These are phyloP conservation scores for Erucastrum elatum DNA, from an alignment of 345 rosid genomes.

Conservation along the genomic window DNA sequence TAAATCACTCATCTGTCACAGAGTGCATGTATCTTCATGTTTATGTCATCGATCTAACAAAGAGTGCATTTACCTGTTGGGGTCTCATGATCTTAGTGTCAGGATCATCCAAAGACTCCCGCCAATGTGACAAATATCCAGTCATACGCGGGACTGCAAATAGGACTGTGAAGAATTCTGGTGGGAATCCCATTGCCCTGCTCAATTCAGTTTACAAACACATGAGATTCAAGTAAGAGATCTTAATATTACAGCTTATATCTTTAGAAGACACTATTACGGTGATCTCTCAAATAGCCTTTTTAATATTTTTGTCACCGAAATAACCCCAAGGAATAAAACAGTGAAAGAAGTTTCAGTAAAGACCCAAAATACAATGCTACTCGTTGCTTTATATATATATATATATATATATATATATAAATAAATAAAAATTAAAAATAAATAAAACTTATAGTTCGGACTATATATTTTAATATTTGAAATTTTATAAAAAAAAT, in stretches of 20 bases:
- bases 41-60: not conserved
- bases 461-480: too few relatives aligned
- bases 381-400: too few relatives aligned
- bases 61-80: not conserved
- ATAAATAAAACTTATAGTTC: too few relatives aligned
- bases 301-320: too few relatives aligned
- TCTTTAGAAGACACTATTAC: too few relatives aligned
- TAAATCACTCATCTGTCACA: not conserved
- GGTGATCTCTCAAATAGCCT: too few relatives aligned
- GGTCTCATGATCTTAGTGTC: slow-evolving; percentile 1
- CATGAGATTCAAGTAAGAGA: not conserved
- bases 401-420: too few relatives aligned
- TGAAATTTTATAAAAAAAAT: too few relatives aligned
- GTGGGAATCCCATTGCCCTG: not conserved
- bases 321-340: too few relatives aligned
- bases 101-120: not conserved
- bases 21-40: not conserved
- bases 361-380: too few relatives aligned
- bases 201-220: not conserved
- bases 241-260: not conserved
- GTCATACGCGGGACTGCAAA: not conserved
- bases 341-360: too few relatives aligned
- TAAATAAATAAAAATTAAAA: too few relatives aligned
- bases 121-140: not conserved
- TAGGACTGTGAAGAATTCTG: not conserved